Base-by-base conservation (phyloP, 2,329 filamentous ascomycete species). In the Bipolaris sorokiniana region DNA sequence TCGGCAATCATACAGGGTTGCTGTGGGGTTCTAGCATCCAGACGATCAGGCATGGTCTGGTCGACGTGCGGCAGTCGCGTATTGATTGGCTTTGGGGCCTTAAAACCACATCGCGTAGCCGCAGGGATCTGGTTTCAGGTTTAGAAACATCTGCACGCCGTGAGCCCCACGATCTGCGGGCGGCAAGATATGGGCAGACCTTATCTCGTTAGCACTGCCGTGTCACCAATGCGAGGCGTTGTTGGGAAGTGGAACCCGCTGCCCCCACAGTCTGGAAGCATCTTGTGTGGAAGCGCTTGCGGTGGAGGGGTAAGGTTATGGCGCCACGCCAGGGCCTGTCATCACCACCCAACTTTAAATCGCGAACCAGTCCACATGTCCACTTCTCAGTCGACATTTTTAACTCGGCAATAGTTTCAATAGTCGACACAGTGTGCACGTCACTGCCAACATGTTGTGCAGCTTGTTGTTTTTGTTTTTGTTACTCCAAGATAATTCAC, bases 61-160 rank as follows among this genome's bases (percentile, higher is more conserved):
- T 59, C 49, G 61, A 61, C 51, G 60, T 61, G 61, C 62, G 58
- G 62, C 49, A 59, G 64, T 68, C 67, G 68, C 67, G 64, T 66
- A 72, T 50, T 65, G 63, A 77, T 77, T 77, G 75, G 75, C 51
- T 51, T 54, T 55, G 65, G 63, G 54, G 34, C 66, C 61, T 65
- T 68, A 58, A 61, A 68, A 67, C 70, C 58, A 61, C 66, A 49
- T 60, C 63, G 65, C 56, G 60, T 54, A 59, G 51, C 47, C 48
- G 65, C 63, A 58, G 41, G 65, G 63, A 53, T 56, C 9, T 38
- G 63, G 72, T 76, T 76, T 75, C 72, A 75, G 57, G 58, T 64
- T 61, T 58, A 62, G 57, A 69, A 70, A 69, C 67, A 61, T 62
- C 56, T 62, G 55, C 48, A 52, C 26, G 18, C 36, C 15, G 59